Percentiles rank a stretch among this genome's conserved stretches.
phyloP scores from a whole-genome alignment of 2,329 filamentous ascomycete species.

The Basipetospora chlamydospora region DNA sequence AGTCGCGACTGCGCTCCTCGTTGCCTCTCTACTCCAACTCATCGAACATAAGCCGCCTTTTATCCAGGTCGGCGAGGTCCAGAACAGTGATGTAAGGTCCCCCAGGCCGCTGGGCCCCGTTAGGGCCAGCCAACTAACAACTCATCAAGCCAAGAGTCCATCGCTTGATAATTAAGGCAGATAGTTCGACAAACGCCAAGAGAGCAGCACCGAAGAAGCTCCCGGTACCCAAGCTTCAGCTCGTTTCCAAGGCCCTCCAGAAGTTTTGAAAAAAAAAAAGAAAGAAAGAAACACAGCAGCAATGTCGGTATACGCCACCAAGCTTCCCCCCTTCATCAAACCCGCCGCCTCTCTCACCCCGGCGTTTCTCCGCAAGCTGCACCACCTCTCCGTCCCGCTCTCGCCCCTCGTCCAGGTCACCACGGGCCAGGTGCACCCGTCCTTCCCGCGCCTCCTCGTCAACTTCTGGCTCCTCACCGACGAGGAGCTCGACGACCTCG shows the following conservation, averaged over 20 bases:
- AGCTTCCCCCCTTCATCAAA: constrained; percentile 16
- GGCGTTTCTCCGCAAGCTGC: constrained; percentile 44
- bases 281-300: constrained; percentile 2
- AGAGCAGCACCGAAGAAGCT: background rate
- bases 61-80: too few species aligned
- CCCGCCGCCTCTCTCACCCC: constrained; percentile 30
- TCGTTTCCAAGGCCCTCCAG: too few species aligned
- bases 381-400: constrained; percentile 50
- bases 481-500: constrained; percentile 52
- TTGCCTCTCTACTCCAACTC: too few species aligned
- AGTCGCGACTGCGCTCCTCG: too few species aligned
- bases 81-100: too few species aligned
- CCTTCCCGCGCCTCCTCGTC: constrained; percentile 52
- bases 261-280: constrained; percentile 1
- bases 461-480: constrained; percentile 63
- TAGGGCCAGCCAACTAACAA: too few species aligned
- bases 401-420: constrained; percentile 51
- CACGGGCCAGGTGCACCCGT: constrained; percentile 46
- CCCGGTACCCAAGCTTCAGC: background rate
- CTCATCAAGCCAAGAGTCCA: too few species aligned
- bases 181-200: too few species aligned
- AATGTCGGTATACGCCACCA: constrained; percentile 6
- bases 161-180: too few species aligned
- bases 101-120: too few species aligned
- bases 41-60: too few species aligned